These are phyloP conservation scores for Conoideocrella luteorostrata DNA, from an alignment of 2,329 filamentous ascomycete genomes.

Conservation along the genomic window DNA sequence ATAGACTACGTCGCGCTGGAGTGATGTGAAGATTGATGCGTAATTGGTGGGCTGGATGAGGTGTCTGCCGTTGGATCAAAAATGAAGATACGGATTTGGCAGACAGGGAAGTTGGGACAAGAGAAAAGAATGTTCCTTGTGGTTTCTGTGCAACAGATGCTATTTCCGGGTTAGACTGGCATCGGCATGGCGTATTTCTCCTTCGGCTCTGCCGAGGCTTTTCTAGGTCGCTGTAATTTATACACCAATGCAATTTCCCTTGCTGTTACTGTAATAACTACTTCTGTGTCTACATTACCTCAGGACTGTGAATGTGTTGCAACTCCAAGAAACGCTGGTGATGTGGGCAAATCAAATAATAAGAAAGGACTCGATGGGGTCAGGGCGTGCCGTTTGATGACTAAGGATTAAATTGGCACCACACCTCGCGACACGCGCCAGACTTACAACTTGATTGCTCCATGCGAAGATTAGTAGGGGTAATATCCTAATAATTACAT, in stretches of 20 bases:
- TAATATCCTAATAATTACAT: no score
- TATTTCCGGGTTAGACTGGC: conserved; percentile 43
- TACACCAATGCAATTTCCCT: conserved; percentile 52
- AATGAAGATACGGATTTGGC: conserved; percentile 40
- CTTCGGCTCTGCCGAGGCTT: conserved; percentile 39
- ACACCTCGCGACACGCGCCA: background rate
- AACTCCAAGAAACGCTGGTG: background rate
- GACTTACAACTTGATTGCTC: background rate
- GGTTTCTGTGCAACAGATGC: conserved; percentile 33
- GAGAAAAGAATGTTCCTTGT: conserved; percentile 26
- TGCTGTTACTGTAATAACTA: conserved; percentile 19
- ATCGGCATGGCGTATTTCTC: conserved; percentile 41
- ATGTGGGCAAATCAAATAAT: background rate
- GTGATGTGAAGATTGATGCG: conserved; percentile 24
- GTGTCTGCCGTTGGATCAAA: conserved; percentile 34
- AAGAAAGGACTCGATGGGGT: background rate
- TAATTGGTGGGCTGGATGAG: conserved; percentile 30
- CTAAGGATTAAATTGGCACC: background rate
- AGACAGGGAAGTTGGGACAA: conserved; percentile 36
- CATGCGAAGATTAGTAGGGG: no score
- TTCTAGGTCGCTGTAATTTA: conserved; percentile 57
- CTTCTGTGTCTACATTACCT: background rate
- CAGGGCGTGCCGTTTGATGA: conserved; percentile 1
- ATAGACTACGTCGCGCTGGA: conserved; percentile 32
- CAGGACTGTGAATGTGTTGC: background rate